These are phyloP conservation scores for Alliaria petiolata DNA, from an alignment of 345 rosid species.

Conservation along the genomic window DNA sequence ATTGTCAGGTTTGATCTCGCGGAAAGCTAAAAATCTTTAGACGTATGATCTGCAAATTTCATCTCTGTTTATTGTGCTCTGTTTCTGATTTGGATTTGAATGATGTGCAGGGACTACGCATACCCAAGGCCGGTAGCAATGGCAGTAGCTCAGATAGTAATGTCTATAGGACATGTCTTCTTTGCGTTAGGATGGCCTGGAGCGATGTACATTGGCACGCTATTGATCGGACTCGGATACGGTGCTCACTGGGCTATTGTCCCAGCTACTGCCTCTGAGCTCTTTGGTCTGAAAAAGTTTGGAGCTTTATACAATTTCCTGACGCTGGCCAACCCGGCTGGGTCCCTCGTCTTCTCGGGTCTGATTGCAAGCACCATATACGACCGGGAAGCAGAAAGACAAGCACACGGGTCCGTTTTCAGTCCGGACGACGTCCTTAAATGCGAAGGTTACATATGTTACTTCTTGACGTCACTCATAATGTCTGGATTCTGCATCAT, in stretches of 20 bases:
- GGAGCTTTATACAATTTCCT: slow-evolving; percentile 96
- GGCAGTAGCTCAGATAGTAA: slow-evolving; percentile 76
- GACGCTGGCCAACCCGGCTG: slow-evolving; percentile 93
- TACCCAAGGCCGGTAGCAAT: slow-evolving; percentile 86
- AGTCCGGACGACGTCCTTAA: slow-evolving; percentile 47
- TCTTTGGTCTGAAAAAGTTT: slow-evolving; percentile 91
- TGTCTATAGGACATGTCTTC: slow-evolving; percentile 91
- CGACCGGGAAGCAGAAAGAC: slow-evolving; percentile 85
- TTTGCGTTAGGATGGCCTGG: slow-evolving; percentile 94
- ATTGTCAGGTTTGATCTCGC: slow-evolving; percentile 59
- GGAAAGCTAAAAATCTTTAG: neutral
- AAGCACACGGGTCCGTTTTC: slow-evolving; percentile 43
- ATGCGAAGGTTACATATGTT: slow-evolving; percentile 84
- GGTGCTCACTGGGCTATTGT: slow-evolving; percentile 99
- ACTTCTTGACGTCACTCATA: slow-evolving; percentile 85
- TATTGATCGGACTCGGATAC: slow-evolving; percentile 86
- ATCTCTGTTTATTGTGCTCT: neutral
- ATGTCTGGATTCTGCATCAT: slow-evolving; percentile 90
- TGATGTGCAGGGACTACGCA: slow-evolving; percentile 61
- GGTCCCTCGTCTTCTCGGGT: slow-evolving; percentile 92
- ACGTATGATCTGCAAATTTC: neutral
- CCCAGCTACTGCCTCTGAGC: slow-evolving; percentile 95
- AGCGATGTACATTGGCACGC: slow-evolving; percentile 83
- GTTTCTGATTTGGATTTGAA: slow-evolving; percentile 2
- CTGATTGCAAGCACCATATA: slow-evolving; percentile 84